Percentiles rank a stretch among this genome's conserved stretches.
phyloP scores from a whole-genome alignment of 768 basidiomycete species.

The Jaapia argillacea region DNA sequence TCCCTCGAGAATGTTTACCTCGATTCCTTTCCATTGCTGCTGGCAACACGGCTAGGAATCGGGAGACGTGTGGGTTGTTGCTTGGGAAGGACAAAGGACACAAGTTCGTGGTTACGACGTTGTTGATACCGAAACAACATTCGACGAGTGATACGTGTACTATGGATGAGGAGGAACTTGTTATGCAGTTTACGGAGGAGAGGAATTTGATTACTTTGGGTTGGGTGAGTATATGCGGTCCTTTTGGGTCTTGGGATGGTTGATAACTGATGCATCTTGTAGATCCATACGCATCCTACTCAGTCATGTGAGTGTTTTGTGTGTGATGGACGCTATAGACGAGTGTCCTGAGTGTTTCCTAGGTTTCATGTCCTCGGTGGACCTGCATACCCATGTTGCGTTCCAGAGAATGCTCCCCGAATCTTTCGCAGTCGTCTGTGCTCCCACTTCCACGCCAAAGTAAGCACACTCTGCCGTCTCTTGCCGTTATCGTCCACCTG shows the following conservation, averaged over 20 bases:
- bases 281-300: constrained; percentile 92
- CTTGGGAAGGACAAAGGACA: constrained; percentile 56
- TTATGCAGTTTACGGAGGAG: constrained; percentile 77
- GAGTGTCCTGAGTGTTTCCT: constrained; percentile 1
- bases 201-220: constrained; percentile 78
- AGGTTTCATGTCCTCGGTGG: constrained; percentile 94
- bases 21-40: constrained; percentile 71
- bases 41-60: constrained; percentile 66
- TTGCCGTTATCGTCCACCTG: no score
- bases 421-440: constrained; percentile 88
- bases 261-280: constrained; percentile 2
- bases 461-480: constrained; percentile 23
- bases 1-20: constrained; percentile 67
- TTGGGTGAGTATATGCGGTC: constrained; percentile 51
- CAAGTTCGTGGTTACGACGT: constrained; percentile 64
- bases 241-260: background rate
- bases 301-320: constrained; percentile 67
- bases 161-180: constrained; percentile 85
- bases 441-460: constrained; percentile 71
- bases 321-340: background rate
- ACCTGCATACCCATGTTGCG: constrained; percentile 83
- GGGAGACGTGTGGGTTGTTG: constrained; percentile 82
- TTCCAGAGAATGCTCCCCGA: constrained; percentile 89
- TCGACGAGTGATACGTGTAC: constrained; percentile 88
- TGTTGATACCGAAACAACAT: constrained; percentile 83